Percentiles rank a stretch among this genome's conserved stretches.
These are phyloP conservation scores for Calendula officinalis DNA, from an alignment of 129 eudicot genomes.

Conservation along the genomic window DNA sequence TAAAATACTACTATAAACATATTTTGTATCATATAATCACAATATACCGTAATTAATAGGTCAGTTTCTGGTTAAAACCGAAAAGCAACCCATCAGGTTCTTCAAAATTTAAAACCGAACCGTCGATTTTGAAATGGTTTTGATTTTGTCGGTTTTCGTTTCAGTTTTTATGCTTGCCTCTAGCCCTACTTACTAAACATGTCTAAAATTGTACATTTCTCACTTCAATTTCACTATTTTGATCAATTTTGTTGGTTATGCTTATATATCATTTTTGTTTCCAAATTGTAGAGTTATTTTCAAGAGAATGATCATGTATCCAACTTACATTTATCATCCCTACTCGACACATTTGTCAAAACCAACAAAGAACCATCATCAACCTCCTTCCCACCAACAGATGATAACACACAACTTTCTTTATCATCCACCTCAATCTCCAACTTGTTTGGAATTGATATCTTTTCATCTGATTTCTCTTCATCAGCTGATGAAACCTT, in stretches of 20 bases:
- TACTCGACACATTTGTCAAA: slow-evolving; percentile 36
- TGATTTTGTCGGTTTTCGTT: too few relatives aligned
- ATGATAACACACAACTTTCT: slow-evolving; percentile 12
- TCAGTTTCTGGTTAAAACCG: too few relatives aligned
- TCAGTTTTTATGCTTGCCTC: not conserved
- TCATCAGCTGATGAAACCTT: slow-evolving; percentile 28
- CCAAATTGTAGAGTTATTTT: slow-evolving; percentile 52
- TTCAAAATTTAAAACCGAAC: too few relatives aligned
- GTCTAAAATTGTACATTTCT: not conserved
- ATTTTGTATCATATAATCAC: too few relatives aligned
- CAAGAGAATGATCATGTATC: slow-evolving; percentile 82
- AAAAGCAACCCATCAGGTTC: too few relatives aligned
- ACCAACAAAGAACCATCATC: slow-evolving; percentile 23
- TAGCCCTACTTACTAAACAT: not conserved
- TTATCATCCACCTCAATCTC: slow-evolving; percentile 33
- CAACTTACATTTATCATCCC: slow-evolving; percentile 67
- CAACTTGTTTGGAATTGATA: not conserved
- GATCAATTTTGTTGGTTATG: too few relatives aligned
- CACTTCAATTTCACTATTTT: too few relatives aligned
- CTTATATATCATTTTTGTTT: too few relatives aligned
- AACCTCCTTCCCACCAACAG: slow-evolving; percentile 25
- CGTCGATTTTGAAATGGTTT: too few relatives aligned
- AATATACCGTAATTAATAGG: too few relatives aligned
- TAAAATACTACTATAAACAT: too few relatives aligned
- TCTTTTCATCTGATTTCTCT: slow-evolving; percentile 17